Evolutionary conservation across 1,284 basidiomycete genomes (phyloP).

Genomic region (Leccinum pachyderme): DNA sequence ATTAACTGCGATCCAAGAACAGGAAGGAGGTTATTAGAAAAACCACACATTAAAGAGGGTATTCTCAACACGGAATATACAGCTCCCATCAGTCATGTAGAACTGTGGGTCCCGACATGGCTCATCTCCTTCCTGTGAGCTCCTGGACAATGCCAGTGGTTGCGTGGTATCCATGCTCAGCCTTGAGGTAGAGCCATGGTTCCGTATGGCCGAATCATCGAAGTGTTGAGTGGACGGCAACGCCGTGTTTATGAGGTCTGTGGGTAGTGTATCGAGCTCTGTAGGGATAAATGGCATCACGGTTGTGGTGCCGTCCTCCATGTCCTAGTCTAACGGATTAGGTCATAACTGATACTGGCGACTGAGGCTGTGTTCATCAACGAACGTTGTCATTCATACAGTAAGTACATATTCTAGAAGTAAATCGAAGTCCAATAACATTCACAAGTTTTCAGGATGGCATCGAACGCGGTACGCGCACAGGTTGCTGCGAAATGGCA

Average conservation of each 20-base stretch:
- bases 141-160: background rate
- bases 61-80: slow-evolving; percentile 54
- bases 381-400: background rate
- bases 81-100: slow-evolving; percentile 60
- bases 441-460: slow-evolving; percentile 36
- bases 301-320: slow-evolving; percentile 12
- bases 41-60: slow-evolving; percentile 61
- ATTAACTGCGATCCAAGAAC: background rate
- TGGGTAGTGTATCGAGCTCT: slow-evolving; percentile 15
- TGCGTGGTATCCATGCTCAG: background rate
- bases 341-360: background rate
- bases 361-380: background rate
- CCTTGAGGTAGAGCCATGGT: slow-evolving; percentile 10
- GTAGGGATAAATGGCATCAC: slow-evolving; percentile 27
- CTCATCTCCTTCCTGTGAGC: slow-evolving; percentile 12
- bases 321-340: slow-evolving; percentile 3
- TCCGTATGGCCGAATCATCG: slow-evolving; percentile 5
- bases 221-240: background rate
- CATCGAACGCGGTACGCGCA: slow-evolving; percentile 52
- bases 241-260: background rate
- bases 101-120: slow-evolving; percentile 36
- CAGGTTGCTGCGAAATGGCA: slow-evolving; percentile 75
- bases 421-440: background rate
- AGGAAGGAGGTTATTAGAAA: background rate
- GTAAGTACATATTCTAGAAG: background rate